Percentiles rank a stretch among this genome's conserved stretches.
Evolutionary conservation across 495 filamentous ascomycete genomes (phyloP).

Genomic region (Lentithecium fluviatile): DNA sequence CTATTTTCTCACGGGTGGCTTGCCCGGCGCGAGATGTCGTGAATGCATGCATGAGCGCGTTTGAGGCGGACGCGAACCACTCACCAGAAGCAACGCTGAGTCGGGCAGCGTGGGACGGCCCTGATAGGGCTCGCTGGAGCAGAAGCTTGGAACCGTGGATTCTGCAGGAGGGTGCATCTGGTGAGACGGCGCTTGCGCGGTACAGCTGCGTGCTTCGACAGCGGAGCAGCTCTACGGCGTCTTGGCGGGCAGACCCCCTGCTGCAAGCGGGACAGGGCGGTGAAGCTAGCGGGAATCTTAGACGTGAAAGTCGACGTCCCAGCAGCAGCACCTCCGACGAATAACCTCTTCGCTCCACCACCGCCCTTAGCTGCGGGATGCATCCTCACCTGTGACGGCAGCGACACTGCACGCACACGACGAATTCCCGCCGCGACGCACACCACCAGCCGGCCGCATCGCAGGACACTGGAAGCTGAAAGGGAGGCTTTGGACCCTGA

Average conservation of each 20-base stretch:
- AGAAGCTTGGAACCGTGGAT: not conserved
- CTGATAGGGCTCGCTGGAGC: no score
- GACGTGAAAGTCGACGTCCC: not conserved
- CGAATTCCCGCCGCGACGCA: not conserved
- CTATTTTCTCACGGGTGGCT: not conserved
- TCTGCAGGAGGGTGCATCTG: not conserved
- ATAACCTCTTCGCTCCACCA: not conserved
- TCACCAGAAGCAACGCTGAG: not conserved
- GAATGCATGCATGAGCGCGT: slow-evolving; percentile 1
- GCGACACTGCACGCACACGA: not conserved
- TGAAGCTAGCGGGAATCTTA: no score
- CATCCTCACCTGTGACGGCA: not conserved
- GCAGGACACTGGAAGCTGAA: slow-evolving; percentile 12
- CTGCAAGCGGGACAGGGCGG: no score
- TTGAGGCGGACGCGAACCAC: slow-evolving; percentile 7
- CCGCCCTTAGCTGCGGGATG: not conserved
- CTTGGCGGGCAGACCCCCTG: not conserved
- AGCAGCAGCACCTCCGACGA: not conserved
- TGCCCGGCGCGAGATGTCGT: not conserved
- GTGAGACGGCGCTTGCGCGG: slow-evolving; percentile 16
- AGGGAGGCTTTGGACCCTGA: slow-evolving; percentile 3
- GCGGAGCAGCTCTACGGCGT: not conserved
- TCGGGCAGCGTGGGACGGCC: no score
- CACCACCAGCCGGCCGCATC: not conserved
- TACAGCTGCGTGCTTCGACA: not conserved